phyloP scores from a whole-genome alignment of 345 rosid species.

The Iberis pinnata region DNA sequence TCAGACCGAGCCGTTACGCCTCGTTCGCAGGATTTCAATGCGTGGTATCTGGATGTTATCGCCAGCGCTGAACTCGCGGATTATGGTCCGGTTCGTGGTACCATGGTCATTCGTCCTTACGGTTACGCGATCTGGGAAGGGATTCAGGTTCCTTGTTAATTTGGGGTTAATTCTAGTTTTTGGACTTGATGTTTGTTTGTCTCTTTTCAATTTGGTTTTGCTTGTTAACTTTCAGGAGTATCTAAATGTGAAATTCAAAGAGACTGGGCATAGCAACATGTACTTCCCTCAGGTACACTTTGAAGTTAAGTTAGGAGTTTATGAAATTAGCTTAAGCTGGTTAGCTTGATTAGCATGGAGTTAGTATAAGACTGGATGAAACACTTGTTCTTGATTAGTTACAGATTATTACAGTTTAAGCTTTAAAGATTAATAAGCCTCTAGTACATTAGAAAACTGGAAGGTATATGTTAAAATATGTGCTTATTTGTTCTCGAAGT shows the following conservation, averaged over 20 bases:
- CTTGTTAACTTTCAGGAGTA: conserved; percentile 49
- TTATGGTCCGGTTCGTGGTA: conserved; percentile 92
- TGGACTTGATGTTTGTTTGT: background rate
- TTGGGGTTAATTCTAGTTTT: background rate
- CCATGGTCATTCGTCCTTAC: conserved; percentile 92
- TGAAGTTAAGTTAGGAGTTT: background rate
- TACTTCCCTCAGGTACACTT: conserved; percentile 84
- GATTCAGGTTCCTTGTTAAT: conserved; percentile 53
- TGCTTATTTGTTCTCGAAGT: background rate
- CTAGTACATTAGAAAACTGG: background rate
- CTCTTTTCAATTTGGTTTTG: background rate
- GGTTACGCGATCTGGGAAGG: conserved; percentile 98
- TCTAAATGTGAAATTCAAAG: conserved; percentile 84
- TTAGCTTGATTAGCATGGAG: background rate
- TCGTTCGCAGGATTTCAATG: conserved; percentile 86
- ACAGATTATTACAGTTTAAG: background rate
- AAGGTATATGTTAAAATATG: background rate
- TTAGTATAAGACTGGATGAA: background rate
- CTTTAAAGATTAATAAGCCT: background rate
- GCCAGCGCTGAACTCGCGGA: conserved; percentile 94
- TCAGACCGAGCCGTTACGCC: conserved; percentile 61
- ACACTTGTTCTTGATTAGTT: background rate
- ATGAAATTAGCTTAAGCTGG: background rate
- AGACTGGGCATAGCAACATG: conserved; percentile 93
- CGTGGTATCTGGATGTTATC: conserved; percentile 84